These are phyloP conservation scores for Sporothrix protearum DNA, from an alignment of 2,329 filamentous ascomycete genomes.

Conservation along the genomic window DNA sequence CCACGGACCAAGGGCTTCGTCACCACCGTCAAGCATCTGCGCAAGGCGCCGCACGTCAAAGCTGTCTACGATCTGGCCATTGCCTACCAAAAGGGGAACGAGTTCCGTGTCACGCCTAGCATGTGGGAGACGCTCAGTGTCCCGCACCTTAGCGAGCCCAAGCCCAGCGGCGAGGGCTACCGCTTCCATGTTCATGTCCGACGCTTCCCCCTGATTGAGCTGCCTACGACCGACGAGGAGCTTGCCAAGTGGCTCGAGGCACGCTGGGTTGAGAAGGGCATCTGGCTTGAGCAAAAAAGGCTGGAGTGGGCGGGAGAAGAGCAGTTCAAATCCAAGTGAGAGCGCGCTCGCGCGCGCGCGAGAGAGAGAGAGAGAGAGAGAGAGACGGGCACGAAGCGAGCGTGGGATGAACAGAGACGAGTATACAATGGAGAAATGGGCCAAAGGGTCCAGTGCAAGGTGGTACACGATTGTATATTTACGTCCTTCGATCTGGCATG, in stretches of 20 bases:
- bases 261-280: conserved; percentile 52
- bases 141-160: conserved; percentile 33
- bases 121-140: conserved; percentile 53
- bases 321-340: too few relatives aligned
- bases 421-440: neutral
- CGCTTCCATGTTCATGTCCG: conserved; percentile 51
- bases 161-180: conserved; percentile 36
- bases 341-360: too few relatives aligned
- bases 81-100: conserved; percentile 46
- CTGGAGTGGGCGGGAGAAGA: conserved; percentile 38
- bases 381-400: too few relatives aligned
- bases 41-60: conserved; percentile 48
- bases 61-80: conserved; percentile 56
- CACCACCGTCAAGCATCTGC: conserved; percentile 54
- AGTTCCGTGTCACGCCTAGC: conserved; percentile 42
- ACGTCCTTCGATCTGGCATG: neutral
- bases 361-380: too few relatives aligned
- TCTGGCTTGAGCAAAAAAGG: conserved; percentile 47
- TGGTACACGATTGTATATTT: neutral
- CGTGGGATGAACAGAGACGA: neutral
- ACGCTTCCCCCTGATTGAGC: conserved; percentile 46
- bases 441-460: neutral
- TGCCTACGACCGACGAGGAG: conserved; percentile 47
- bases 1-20: conserved; percentile 60
- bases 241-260: conserved; percentile 52